Evolutionary conservation across 345 rosid species (phyloP), one percentile per base, ranked within the genome.

Genomic region (Salix udensis): DNA sequence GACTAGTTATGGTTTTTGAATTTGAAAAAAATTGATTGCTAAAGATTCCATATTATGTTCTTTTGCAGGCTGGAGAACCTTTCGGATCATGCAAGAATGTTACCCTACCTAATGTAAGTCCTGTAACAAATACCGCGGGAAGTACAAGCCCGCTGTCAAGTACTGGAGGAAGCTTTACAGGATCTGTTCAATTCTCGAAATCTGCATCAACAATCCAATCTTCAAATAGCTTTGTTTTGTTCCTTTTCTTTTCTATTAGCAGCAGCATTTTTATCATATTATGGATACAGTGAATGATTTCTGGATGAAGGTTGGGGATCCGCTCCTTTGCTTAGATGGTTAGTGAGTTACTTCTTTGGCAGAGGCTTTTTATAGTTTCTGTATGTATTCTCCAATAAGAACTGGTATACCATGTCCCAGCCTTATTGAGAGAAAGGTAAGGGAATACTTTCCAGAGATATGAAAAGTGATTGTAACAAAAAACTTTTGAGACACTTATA

Each of bases 71-170:
- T 71, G 98, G 92, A 78, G 95, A 90, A 78, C 88, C 98, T 40
- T 91, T 82, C 86, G 97, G 98, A 72, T 84, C 98, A 28, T 96
- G 97, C 94, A 92, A 90, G 80, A 92, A 89, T 66, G 66, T 92
- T 74, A 62, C 88, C 40, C 70, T 76, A 3, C 97, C 94, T 15
- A 68, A 84, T 28, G 74, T 85, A 80, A 74, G 83, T 85, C 94
- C 96, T 28, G 65, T 81, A 67, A 82, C 92, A 23, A 84, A 83
- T 71, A 58, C 83, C 24, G 79, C 74, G 3, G 97, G 97, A 86
- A 87, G 89, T 23, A 58, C 64, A 11, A 23, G 64, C 23, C 28
- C 64, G 5, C 28, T 58, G 64, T 9, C 64, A 58, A 83, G 80
- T 71, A 46, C 83, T 34, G 81, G 75, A 2, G 97, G 97, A 86